Evolutionary conservation across 2,329 filamentous ascomycete species (phyloP), one percentile per base, ranked within the genome.

Genomic region (Fusarium brachygibbosum): DNA sequence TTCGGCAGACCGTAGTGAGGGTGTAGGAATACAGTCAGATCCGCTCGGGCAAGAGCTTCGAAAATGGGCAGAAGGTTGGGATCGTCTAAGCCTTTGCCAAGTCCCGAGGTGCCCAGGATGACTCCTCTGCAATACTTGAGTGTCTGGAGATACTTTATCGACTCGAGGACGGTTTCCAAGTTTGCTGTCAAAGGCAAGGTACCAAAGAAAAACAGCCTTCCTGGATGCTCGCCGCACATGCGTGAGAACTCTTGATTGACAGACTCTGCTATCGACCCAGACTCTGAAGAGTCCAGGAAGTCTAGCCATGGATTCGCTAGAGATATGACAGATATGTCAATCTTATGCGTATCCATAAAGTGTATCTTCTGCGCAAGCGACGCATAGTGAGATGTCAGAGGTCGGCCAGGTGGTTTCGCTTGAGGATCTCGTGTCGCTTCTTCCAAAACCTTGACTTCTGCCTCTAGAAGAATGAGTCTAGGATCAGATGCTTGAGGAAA

Each of bases 251-350:
- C 93, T 70, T 90, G 83, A 78, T 97, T 98, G 77, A 97, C 90
- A 1, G 83, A 83, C 52, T 75, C 68, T 1, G 93, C 93, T 49
- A 90, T 88, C 31, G 80, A 77, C 3, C 86, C 87, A 0, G 92
- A 91, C 69, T 90, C 87, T 6, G 82, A 77, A 0, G 87, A 76
- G 12, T 83, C 77, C 1, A 97, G 81, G 76, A 97, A 98, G 79
- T 98, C 94, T 3, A 98, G 86, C 94, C 94, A 98, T 0, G 94
- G 94, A 76, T 98, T 98, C 16, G 94, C 94, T 23, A 97, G 88
- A 1, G 93, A 96, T 67, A 98, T 89, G 51, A 97, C 92, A 2
- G 92, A 96, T 68, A 91, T 89, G 78, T 91, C 87, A 77, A 98
- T 97, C 54, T 83, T 83, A 80, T 98, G 94, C 17, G 85, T 87